Base-by-base conservation (phyloP, 768 basidiomycete species). In the Naganishia onofrii region DNA sequence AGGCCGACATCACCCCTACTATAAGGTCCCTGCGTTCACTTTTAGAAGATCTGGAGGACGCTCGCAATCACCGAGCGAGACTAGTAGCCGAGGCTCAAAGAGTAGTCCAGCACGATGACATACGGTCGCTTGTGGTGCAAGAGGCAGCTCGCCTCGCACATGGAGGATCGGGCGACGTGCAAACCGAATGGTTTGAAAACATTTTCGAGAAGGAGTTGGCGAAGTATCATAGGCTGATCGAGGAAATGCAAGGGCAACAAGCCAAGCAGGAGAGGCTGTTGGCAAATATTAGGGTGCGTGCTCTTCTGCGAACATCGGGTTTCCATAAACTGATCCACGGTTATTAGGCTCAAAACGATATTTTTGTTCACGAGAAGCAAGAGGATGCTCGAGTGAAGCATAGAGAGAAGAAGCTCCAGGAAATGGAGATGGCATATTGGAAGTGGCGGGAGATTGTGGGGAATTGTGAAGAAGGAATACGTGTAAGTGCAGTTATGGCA, bases 401-500 rank as follows among this genome's bases (percentile, higher is more conserved):
- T 56, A 86, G 96, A 19, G 92, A 95, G 81, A 83, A 85, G 70
- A 90, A 88, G 0, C 81, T 98, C 31, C 91, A 92, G 77, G 86
- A 87, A 15, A 86, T 95, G 52, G 92, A 95, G 72, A 80, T 89
- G 13, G 91, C 93, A 0, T 90, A 90, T 80, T 88, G 88, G 81
- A 92, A 92, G 76, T 96, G 93, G 80, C 84, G 85, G 66, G 94
- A 97, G 78, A 90, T 96, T 17, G 84, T 84, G 1, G 85, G 86
- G 60, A 93, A 98, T 80, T 82, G 96, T 7, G 88, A 90, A 48
- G 95, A 98, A 77, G 94, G 94, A 6, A 84, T 90, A 75, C 89
- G 91, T 83, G 92, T 89, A 74, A 17, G 82, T 72, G 31, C n/a
- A n/a, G n/a, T 13, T 52, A 52, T 69, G 15, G 31, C 51, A 36